Evolutionary conservation across 768 basidiomycete species (phyloP), one percentile per base, ranked within the genome.

Genomic region (Suillus variegatus): DNA sequence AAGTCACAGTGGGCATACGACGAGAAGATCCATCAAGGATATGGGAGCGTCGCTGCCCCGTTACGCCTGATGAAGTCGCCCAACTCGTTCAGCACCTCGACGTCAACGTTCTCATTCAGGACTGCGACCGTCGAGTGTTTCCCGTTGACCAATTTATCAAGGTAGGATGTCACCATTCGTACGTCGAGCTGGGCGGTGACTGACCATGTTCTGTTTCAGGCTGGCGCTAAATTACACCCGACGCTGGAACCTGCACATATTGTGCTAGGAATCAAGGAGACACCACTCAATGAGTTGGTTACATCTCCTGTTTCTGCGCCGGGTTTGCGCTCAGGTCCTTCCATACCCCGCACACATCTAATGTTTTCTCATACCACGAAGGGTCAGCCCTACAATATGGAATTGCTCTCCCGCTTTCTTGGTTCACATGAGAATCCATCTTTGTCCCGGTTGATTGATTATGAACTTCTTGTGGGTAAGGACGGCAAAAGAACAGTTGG

Each of bases 301-400:
- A 82, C 81, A 22, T 74, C 77, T 38, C 82, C 84, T 25, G 70
- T 82, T 25, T 62, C 49, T 35, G 22, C 52, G 55, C 69, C 72
- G 13, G 40, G 41, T 28, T 25, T 43, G 25, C 56, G 60, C 35
- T 46, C 66, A 64, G 64, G 55, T 63, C 66, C 64, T 47, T 68
- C 69, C 4, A 73, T 80, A 43, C 77, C 84, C 13, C 85, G 91
- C 40, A 94, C 90, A 1, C 90, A 95, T 70, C 77, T 96, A 63
- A 94, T 95, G 89, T 97, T 97, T 83, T 94, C 92, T 38, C 95
- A 96, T 74, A 96, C 95, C 0, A 85, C 86, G 63, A 97, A 96
- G 75, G 92, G 92, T 0, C 93, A 97, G 76, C 75, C 81, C 7
- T 96, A 96, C 77, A 97, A 97, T 71, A 92, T 90, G 72, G 85